Evolutionary conservation across 179 eudicot genomes (phyloP), one percentile per base, ranked within the genome.

Genomic region (Spergularia azorica): DNA sequence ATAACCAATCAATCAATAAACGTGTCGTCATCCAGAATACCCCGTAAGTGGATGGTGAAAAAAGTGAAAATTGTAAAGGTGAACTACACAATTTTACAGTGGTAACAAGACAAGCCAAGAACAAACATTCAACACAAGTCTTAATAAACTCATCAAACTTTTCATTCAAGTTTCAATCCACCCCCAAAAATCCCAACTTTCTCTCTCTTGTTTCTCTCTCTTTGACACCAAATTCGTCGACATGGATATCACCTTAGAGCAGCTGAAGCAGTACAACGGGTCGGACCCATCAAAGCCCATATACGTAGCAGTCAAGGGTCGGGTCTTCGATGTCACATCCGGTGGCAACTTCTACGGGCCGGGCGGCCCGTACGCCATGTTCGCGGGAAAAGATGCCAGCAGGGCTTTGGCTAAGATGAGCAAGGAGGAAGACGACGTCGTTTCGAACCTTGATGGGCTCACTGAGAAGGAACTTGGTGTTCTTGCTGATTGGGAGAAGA

Each of bases 361-460:
- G 56, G 97, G 97, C 21, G 98, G 97, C 26, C 51, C 92, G 9
- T 94, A 94, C 84, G 71, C 87, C 79, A 77, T 94, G 86, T 94
- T 94, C 80, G 86, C 98, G 17, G 98, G 98, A 15, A 94, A 90
- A 82, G 98, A 94, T 69, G 98, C 98, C 9, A 94, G 90, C 82
- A 81, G 98, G 36, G 98, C 97, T 50, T 89, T 94, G 2, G 98
- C 94, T 18, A 92, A 92, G 89, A 94, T 94, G 98, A 90, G 94
- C 82, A 94, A 92, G 86, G 76, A 89, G 17, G 90, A 90, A 0
- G 87, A 83, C 7, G 97, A 92, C 70, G 89, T 94, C 65, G 70
- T 75, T 56, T 74, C 89, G 0, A 74, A 81, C 26, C 83, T 90
- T 63, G 86, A 88, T 67, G 98, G 93, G 6, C 90, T 94, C 21